Evolutionary conservation across 257 asterid genomes (phyloP), one percentile per base, ranked within the genome.

Genomic region (Nicotiana tomentosiformis): DNA sequence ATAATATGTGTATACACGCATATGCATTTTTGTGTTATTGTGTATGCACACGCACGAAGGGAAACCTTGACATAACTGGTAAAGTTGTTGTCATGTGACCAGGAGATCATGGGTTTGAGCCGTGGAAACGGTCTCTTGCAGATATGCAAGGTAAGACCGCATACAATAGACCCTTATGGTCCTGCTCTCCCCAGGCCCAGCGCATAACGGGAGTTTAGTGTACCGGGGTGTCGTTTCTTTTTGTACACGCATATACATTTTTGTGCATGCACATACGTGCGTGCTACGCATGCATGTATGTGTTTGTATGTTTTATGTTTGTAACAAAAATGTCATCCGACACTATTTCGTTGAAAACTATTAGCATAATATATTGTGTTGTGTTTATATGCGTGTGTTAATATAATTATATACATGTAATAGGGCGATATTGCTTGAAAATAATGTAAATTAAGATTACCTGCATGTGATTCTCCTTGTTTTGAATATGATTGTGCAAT

Each of bases 381-480:
- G 17, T 11, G 16, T 20, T 10, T 39, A 17, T 2, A 17, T 43
- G 29, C 16, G 0, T 32, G 10, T n/a, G 10, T 29, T 9, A n/a
- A 70, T 68, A 57, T 17, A 17, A 57, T 55, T 55, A 17, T 51
- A 16, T 57, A 7, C 7, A 18, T 17, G n/a, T 10, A 58, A 72
- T 70, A 72, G 12, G 23, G 32, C 14, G 20, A 26, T 7, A 74
- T 49, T 49, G 26, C 62, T 0, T 74, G 79, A 49, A 72, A 74
- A 74, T 72, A 17, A 46, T 46, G 64, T 46, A 51, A 7, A 76
- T 26, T 20, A 76, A 76, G 23, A 26, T 76, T 74, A 39, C 80
- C 80, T 76, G 64, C 76, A 46, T 26, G 10, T 35, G 83, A 79
- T 74, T 76, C 82, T 70, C 82, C 85, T 29, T 46, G 23, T 74